Evolutionary conservation across 1,284 basidiomycete genomes (phyloP), one percentile per base, ranked within the genome.

Genomic region (Tilletiopsis washingtonensis): DNA sequence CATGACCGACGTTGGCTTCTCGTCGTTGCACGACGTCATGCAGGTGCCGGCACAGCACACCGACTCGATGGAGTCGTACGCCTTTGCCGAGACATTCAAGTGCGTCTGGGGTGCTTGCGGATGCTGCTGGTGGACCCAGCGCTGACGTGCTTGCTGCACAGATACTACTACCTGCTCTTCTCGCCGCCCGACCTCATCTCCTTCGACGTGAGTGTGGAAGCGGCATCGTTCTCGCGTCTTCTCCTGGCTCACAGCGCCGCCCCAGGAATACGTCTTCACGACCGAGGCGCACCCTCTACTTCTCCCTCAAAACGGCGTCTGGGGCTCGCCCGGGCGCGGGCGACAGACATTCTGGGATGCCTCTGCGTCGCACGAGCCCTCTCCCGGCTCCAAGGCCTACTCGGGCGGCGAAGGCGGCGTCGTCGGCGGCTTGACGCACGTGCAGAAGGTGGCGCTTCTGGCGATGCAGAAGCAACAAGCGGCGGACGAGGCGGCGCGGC

Each of bases 81-180:
- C 78, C 5, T 75, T 81, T 45, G 79, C 79, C 7, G 79, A 80
- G 68, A 79, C 78, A 24, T 77, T 77, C 76, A 79, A 61, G 24
- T 39, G 34, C 20, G 2, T 45, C 15, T 15, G 6, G 6, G 23
- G 27, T 19, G 14, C 23, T 12, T 32, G 7, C 29, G 15, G 29
- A 32, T 6, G 29, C 7, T 32, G 7, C 29, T 7, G 29, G 7
- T 11, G 12, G 17, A 34, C 17, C 32, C 32, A 17, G 32, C 32
- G 32, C 32, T 17, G 17, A 34, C 32, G 2, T 34, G 32, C 27
- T 45, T 19, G 2, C 3, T 34, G 24, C 2, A 5, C 27, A 24
- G 29, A 49, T 70, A 70, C 49, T 74, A 69, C 55, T 71, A 71
- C 43, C 56, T 74, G 39, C 67, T 74, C 5, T 80, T 80, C 56